Percentiles rank a stretch among this genome's conserved stretches.
Evolutionary conservation across 1,284 basidiomycete species (phyloP).

Genomic region (Paramarasmius palmivorus): DNA sequence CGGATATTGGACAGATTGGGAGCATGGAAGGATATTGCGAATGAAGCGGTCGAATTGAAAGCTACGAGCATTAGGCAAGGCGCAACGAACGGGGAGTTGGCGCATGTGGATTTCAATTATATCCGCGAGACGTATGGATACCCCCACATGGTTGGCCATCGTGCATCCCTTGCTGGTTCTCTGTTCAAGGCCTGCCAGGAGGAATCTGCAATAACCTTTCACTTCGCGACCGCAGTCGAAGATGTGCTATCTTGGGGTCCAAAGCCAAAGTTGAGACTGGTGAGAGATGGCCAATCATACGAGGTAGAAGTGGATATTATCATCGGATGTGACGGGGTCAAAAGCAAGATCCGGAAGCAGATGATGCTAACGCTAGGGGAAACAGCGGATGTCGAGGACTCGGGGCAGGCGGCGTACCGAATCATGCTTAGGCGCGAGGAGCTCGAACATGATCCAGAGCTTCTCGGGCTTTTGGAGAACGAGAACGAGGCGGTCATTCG

Average conservation of each 20-base stretch:
- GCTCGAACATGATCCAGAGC: slow-evolving; percentile 18
- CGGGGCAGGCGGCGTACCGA: slow-evolving; percentile 22
- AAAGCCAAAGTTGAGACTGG: slow-evolving; percentile 12
- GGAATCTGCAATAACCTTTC: slow-evolving; percentile 11
- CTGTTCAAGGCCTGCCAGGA: slow-evolving; percentile 17
- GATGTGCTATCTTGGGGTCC: slow-evolving; percentile 14
- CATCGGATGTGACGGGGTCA: slow-evolving; percentile 16
- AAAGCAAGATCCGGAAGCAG: slow-evolving; percentile 12
- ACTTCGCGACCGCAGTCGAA: slow-evolving; percentile 16
- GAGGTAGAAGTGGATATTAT: slow-evolving; percentile 12
- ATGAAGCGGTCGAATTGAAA: slow-evolving; percentile 14
- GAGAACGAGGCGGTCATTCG: slow-evolving; percentile 16
- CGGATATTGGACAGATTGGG: slow-evolving; percentile 14
- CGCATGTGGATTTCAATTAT: slow-evolving; percentile 10
- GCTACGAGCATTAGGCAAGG: slow-evolving; percentile 11
- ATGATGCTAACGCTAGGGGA: slow-evolving; percentile 16
- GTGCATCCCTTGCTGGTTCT: slow-evolving; percentile 15
- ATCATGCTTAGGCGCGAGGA: slow-evolving; percentile 23
- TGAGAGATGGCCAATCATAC: slow-evolving; percentile 12
- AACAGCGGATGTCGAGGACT: slow-evolving; percentile 17
- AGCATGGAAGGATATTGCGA: slow-evolving; percentile 14
- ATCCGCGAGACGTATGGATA: slow-evolving; percentile 15
- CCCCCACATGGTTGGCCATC: slow-evolving; percentile 21
- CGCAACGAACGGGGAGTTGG: slow-evolving; percentile 13
- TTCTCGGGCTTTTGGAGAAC: slow-evolving; percentile 18